Evolutionary conservation across 108 stramenopile genomes (phyloP).

Genomic region (Asterionellopsis glacialis): DNA sequence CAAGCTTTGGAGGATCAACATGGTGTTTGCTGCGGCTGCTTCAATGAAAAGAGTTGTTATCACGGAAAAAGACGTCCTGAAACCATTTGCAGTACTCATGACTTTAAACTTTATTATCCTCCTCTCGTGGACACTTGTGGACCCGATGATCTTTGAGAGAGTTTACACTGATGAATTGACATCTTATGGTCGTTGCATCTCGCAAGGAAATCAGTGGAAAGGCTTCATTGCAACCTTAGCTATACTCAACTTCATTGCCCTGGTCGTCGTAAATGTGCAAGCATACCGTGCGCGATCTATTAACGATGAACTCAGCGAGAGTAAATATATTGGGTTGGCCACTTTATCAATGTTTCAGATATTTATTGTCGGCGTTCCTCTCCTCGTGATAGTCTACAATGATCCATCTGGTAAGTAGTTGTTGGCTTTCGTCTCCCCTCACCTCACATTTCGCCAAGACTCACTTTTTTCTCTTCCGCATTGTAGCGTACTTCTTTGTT

Average conservation of each 20-base stretch:
- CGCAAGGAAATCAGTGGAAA: background rate
- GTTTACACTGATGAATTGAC: too few relatives aligned
- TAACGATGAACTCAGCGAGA: constrained; percentile 41
- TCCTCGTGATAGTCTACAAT: constrained; percentile 25
- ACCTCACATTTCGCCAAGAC: too few relatives aligned
- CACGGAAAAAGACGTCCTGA: constrained; percentile 11
- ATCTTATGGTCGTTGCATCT: too few relatives aligned
- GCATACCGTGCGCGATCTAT: constrained; percentile 47
- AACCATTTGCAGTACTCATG: constrained; percentile 6
- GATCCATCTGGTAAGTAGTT: too few relatives aligned
- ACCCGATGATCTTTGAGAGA: background rate
- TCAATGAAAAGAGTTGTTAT: constrained; percentile 22
- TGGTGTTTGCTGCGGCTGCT: background rate
- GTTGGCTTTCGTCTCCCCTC: too few relatives aligned
- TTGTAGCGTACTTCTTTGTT: constrained; percentile 31
- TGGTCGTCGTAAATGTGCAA: constrained; percentile 35
- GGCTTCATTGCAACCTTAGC: background rate
- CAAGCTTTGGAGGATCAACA: constrained; percentile 19
- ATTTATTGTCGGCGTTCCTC: constrained; percentile 34
- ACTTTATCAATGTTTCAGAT: constrained; percentile 46
- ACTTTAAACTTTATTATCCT: constrained; percentile 2
- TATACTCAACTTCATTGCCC: constrained; percentile 24
- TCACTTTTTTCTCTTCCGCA: too few relatives aligned
- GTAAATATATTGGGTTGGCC: constrained; percentile 33
- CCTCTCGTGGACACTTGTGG: background rate